Percentiles rank a stretch among this genome's conserved stretches.
Conservation (phyloP, 2,329 filamentous ascomycete species). For the Neofusicoccum sp. region DNA sequence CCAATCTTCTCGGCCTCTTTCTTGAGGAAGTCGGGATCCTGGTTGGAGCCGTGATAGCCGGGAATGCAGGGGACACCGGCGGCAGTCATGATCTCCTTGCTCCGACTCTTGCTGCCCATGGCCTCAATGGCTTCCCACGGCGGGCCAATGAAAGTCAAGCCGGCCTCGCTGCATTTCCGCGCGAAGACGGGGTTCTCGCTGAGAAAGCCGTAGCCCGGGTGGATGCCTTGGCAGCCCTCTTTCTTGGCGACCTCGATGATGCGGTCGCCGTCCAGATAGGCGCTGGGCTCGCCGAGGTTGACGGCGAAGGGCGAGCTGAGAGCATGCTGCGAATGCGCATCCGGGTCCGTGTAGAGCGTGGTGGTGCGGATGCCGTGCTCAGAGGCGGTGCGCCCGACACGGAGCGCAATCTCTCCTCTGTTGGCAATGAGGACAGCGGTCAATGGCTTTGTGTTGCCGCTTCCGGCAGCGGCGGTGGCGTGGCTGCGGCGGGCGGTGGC, state of each 20-base stretch:
- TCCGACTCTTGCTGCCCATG: conserved; percentile 90
- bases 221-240: conserved; percentile 84
- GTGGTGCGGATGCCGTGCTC: conserved; percentile 89
- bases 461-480: background rate
- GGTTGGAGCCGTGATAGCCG: conserved; percentile 86
- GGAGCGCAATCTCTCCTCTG: conserved; percentile 91
- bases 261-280: conserved; percentile 88
- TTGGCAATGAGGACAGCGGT: conserved; percentile 93
- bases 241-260: conserved; percentile 87
- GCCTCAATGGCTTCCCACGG: conserved; percentile 71
- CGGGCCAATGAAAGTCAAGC: conserved; percentile 91
- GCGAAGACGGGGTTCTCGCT: conserved; percentile 94
- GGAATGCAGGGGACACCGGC: conserved; percentile 97
- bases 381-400: conserved; percentile 84
- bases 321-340: conserved; percentile 84
- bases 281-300: conserved; percentile 77
- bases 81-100: conserved; percentile 93
- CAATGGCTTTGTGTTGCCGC: conserved; percentile 25
- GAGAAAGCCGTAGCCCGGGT: conserved; percentile 92
- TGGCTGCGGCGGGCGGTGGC: background rate
- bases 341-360: conserved; percentile 91
- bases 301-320: conserved; percentile 79
- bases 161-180: conserved; percentile 80
- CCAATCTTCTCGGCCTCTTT: conserved; percentile 70
- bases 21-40: conserved; percentile 63